These are phyloP conservation scores for Phoma sp. DNA, from an alignment of 2,329 filamentous ascomycete species.

Conservation along the genomic window DNA sequence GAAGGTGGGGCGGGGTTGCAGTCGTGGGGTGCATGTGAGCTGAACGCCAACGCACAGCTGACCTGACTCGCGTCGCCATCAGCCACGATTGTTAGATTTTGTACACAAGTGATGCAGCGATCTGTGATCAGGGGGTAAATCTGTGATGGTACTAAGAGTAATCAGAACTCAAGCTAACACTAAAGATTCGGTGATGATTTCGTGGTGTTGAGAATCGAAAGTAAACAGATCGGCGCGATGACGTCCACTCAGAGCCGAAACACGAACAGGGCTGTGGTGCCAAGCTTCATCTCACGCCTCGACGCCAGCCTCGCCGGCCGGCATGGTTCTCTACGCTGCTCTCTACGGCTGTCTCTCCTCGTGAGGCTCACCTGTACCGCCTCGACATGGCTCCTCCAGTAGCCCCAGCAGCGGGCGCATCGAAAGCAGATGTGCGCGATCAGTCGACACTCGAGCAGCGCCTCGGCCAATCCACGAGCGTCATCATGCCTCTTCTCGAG, in stretches of 20 bases:
- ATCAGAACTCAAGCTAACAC: too few species aligned
- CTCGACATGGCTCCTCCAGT: slow-evolving; percentile 30
- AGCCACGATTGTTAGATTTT: too few species aligned
- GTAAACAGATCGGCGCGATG: slow-evolving; percentile 7
- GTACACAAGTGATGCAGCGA: too few species aligned
- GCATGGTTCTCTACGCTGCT: slow-evolving; percentile 1
- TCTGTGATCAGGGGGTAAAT: too few species aligned
- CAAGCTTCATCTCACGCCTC: slow-evolving; percentile 7
- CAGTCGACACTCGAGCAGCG: slow-evolving; percentile 35
- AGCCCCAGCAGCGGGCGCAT: slow-evolving; percentile 23
- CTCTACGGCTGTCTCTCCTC: neutral
- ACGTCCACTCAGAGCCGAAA: neutral
- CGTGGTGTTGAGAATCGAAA: neutral
- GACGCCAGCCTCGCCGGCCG: neutral
- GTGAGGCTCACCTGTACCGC: slow-evolving; percentile 8
- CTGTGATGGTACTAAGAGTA: too few species aligned
- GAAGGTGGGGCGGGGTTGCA: too few species aligned
- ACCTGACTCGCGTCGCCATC: too few species aligned
- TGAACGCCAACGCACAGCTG: too few species aligned
- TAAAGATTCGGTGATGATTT: neutral
- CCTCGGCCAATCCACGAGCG: slow-evolving; percentile 66
- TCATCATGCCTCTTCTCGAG: slow-evolving; percentile 75
- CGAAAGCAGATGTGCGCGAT: slow-evolving; percentile 31
- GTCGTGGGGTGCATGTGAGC: too few species aligned
- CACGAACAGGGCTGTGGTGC: slow-evolving; percentile 2